Evolutionary conservation across 345 rosid species (phyloP), one percentile per base, ranked within the genome.

Genomic region (Melastoma malabathricum): DNA sequence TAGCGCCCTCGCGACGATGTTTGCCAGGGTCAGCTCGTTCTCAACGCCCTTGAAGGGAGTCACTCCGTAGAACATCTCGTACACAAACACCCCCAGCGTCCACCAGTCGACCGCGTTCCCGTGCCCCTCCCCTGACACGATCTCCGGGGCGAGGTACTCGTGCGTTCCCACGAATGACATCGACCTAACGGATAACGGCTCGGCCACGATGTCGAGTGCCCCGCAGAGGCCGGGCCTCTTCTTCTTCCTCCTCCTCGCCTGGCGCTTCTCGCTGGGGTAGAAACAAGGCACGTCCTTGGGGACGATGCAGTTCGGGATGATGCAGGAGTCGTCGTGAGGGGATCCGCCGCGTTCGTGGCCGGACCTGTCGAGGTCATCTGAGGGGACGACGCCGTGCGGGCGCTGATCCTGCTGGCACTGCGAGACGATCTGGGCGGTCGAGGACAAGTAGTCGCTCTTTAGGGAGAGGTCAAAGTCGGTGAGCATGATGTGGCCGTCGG

Each of bases 91-190:
- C 10, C 87, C 87, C 10, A 81, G 38, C 15, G 87, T 77, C 87
- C 87, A 81, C 83, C 87, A 81, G 48, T 81, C 87, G 64, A 81
- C 87, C 0, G 81, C 83, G 16, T 47, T 81, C 48, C 87, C 87
- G 10, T 81, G 87, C 0, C 83, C 87, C 59, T 81, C 87, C 0
- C 81, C 81, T 15, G 81, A 71, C 0, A 73, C 69, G 13, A 81
- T 75, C 72, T 81, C 87, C 0, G 87, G 87, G 6, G 87, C 77
- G 57, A 80, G 50, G 71, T 80, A 77, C 72, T 80, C 87, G 15
- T 80, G 81, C 1, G 87, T 80, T 64, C 87, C 81, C 0, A 81
- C 81, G 8, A 81, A 81, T 3, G 87, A 81, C 83, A 72, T 77
- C 0, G 87, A 81, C 13, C 87, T 55, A 6, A 75, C 70, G 31